Conservation (phyloP, 352 stramenopile genomes). For the Aphanomyces euteiches region DNA sequence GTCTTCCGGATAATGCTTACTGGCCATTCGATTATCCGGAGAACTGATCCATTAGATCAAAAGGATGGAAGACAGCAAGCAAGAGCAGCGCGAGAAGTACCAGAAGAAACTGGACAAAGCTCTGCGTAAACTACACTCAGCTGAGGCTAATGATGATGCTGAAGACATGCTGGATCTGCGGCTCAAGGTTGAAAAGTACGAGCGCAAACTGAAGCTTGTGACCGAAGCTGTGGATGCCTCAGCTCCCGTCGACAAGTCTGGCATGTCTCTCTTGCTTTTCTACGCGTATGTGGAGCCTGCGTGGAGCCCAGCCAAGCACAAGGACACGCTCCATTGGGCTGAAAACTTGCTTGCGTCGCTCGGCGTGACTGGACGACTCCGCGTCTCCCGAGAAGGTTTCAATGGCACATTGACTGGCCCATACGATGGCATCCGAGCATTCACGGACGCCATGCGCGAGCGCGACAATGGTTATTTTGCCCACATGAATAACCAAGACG, state of each 20-base stretch:
- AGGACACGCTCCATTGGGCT: conserved; percentile 38
- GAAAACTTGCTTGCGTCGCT: conserved; percentile 34
- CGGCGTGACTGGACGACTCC: conserved; percentile 53
- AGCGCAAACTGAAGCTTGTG: conserved; percentile 15
- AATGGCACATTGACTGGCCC: conserved; percentile 66
- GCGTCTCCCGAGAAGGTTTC: conserved; percentile 57
- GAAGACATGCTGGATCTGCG: conserved; percentile 12
- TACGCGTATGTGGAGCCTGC: conserved; percentile 73
- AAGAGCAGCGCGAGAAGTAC: conserved; percentile 4
- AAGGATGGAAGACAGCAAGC: background rate
- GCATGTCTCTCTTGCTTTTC: conserved; percentile 65
- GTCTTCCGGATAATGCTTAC: too few species aligned
- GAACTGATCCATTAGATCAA: background rate
- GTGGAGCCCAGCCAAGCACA: conserved; percentile 48
- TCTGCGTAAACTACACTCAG: conserved; percentile 12
- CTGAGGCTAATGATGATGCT: conserved; percentile 9
- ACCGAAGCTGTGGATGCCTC: background rate
- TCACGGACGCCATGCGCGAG: conserved; percentile 41
- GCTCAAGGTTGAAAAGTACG: conserved; percentile 20
- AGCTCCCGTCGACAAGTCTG: background rate
- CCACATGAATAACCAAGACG: conserved; percentile 37
- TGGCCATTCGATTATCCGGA: conserved; percentile 19
- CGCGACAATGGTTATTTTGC: conserved; percentile 44
- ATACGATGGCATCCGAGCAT: conserved; percentile 36
- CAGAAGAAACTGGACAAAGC: conserved; percentile 11